Conservation (phyloP, 768 basidiomycete species). For the Hygrophoropsis aurantiaca region DNA sequence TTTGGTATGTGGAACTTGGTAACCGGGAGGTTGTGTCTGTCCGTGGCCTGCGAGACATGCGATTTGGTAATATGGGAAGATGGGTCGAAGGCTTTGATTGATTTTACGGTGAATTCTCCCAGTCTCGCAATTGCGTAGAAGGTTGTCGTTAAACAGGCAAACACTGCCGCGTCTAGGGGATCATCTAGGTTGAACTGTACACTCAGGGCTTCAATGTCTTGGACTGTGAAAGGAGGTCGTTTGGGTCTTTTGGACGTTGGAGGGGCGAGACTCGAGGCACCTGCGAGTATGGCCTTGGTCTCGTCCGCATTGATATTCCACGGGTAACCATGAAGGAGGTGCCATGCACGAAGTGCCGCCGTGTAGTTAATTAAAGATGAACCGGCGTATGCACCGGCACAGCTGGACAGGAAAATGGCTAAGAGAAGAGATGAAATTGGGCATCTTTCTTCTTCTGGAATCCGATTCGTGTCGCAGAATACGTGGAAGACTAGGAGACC, state of each 20-base stretch:
- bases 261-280: background rate
- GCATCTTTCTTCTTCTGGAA: conserved; percentile 31
- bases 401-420: conserved; percentile 25
- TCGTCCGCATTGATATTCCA: conserved; percentile 32
- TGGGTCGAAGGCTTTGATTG: conserved; percentile 30
- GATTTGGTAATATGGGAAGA: conserved; percentile 26
- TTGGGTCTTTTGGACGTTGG: conserved; percentile 25
- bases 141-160: conserved; percentile 34
- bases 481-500: conserved; percentile 40
- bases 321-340: conserved; percentile 37
- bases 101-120: conserved; percentile 40
- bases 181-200: conserved; percentile 20
- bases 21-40: conserved; percentile 2
- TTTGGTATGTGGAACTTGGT: conserved; percentile 10
- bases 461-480: conserved; percentile 34
- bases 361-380: conserved; percentile 38
- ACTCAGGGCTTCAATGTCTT: background rate
- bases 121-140: conserved; percentile 35
- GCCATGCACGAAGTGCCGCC: conserved; percentile 42
- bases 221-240: conserved; percentile 28
- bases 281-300: conserved; percentile 26
- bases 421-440: conserved; percentile 28
- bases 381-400: conserved; percentile 33
- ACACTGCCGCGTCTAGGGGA: conserved; percentile 35
- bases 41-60: conserved; percentile 25